Conservation (phyloP, 306 rosid genomes). For the Elaeagnus macrophylla region DNA sequence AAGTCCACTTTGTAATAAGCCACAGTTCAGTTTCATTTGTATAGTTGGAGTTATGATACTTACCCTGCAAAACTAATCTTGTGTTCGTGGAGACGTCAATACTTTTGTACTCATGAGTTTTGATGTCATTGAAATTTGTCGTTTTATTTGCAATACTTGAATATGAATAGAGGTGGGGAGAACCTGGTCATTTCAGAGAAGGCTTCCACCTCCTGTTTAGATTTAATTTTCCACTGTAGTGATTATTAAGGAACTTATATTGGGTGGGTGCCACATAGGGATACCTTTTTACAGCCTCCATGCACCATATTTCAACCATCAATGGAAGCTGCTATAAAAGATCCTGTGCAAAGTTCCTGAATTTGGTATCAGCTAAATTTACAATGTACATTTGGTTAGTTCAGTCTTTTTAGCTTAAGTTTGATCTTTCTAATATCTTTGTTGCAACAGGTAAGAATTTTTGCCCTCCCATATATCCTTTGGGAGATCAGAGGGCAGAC, state of each 20-base stretch:
- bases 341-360: conserved; percentile 48
- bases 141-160: no score
- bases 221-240: neutral
- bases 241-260: conserved; percentile 19
- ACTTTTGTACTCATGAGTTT: neutral
- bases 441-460: conserved; percentile 59
- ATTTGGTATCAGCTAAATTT: conserved; percentile 51
- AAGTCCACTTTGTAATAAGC: neutral
- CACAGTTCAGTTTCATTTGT: neutral
- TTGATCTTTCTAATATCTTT: conserved; percentile 23
- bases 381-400: conserved; percentile 3
- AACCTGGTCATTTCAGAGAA: no score
- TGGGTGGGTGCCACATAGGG: conserved; percentile 49
- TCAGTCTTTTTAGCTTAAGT: conserved; percentile 9
- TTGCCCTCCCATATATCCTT: conserved; percentile 85
- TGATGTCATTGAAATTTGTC: no score
- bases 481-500: conserved; percentile 64
- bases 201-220: neutral
- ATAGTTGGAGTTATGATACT: neutral
- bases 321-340: conserved; percentile 44
- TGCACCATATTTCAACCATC: conserved; percentile 89
- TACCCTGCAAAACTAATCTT: neutral
- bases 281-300: conserved; percentile 69
- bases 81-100: neutral
- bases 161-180: no score